phyloP scores from a whole-genome alignment of 73 alveolate species.

The Breviolum minutum region DNA sequence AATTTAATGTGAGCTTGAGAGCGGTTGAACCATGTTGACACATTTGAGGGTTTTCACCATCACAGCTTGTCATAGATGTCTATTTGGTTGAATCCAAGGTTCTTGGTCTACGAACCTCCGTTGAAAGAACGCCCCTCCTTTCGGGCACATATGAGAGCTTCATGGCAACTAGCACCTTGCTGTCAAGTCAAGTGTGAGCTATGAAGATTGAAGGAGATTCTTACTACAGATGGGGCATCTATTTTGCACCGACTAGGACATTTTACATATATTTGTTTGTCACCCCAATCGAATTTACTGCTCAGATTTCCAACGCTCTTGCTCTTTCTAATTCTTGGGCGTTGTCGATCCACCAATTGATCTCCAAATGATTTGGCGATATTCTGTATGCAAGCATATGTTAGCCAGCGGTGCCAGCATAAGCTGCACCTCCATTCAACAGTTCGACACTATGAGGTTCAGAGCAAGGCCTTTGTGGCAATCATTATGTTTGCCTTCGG shows the following conservation, averaged over 20 bases:
- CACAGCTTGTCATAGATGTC: background rate
- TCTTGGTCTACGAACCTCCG: slow-evolving; percentile 30
- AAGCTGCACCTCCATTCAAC: background rate
- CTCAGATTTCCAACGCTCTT: too few relatives aligned
- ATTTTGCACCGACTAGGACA: too few relatives aligned
- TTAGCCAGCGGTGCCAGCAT: background rate
- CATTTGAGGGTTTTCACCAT: background rate
- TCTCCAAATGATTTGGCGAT: too few relatives aligned
- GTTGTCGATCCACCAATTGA: too few relatives aligned
- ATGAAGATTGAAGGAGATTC: too few relatives aligned
- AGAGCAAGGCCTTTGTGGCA: slow-evolving; percentile 49
- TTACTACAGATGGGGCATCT: too few relatives aligned
- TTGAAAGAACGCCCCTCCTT: slow-evolving; percentile 40
- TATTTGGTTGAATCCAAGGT: background rate
- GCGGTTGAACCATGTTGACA: background rate
- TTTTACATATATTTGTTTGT: too few relatives aligned
- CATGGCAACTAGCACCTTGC: slow-evolving; percentile 15
- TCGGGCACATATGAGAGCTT: background rate
- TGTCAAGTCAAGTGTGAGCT: background rate
- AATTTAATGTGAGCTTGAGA: background rate
- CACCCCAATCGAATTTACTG: too few relatives aligned
- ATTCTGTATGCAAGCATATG: too few relatives aligned
- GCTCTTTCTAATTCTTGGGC: too few relatives aligned
- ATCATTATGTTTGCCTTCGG: slow-evolving; percentile 50
- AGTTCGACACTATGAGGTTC: background rate